Evolutionary conservation across 164 flowering plant genomes (phyloP).

Genomic region (Malania oleifera): DNA sequence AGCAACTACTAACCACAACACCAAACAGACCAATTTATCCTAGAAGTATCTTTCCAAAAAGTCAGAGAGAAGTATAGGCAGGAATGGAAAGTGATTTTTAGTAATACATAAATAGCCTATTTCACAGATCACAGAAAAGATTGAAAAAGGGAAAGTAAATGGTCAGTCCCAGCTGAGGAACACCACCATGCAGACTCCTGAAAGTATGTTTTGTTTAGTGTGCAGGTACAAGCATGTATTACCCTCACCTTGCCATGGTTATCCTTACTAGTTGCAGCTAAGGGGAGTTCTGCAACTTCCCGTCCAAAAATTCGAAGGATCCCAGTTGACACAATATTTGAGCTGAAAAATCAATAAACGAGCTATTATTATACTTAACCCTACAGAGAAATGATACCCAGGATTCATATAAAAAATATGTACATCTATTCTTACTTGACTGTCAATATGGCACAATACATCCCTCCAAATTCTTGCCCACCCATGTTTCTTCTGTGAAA

Average conservation of each 20-base stretch:
- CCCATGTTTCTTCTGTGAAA: not conserved
- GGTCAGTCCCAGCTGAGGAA: too few species aligned
- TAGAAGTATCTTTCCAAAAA: too few species aligned
- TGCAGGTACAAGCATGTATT: not conserved
- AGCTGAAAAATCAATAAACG: conserved; percentile 44
- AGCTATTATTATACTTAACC: not conserved
- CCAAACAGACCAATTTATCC: too few species aligned
- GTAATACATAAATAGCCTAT: too few species aligned
- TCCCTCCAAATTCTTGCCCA: not conserved
- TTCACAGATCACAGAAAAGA: too few species aligned
- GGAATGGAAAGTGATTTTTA: too few species aligned
- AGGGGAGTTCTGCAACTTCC: conserved; percentile 83
- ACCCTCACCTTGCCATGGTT: conserved; percentile 72
- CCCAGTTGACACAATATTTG: conserved; percentile 79
- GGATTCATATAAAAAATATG: not conserved
- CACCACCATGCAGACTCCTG: too few species aligned
- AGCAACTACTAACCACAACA: too few species aligned
- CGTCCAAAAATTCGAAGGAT: conserved; percentile 71
- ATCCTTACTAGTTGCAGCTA: conserved; percentile 76
- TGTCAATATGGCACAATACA: conserved; percentile 1
- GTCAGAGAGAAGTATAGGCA: too few species aligned
- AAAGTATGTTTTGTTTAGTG: too few species aligned
- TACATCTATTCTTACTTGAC: not conserved
- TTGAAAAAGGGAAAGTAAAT: too few species aligned
- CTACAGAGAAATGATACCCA: not conserved